These are phyloP conservation scores for Zizania palustris DNA, from an alignment of 202 grass and related monocot genomes.

Conservation along the genomic window DNA sequence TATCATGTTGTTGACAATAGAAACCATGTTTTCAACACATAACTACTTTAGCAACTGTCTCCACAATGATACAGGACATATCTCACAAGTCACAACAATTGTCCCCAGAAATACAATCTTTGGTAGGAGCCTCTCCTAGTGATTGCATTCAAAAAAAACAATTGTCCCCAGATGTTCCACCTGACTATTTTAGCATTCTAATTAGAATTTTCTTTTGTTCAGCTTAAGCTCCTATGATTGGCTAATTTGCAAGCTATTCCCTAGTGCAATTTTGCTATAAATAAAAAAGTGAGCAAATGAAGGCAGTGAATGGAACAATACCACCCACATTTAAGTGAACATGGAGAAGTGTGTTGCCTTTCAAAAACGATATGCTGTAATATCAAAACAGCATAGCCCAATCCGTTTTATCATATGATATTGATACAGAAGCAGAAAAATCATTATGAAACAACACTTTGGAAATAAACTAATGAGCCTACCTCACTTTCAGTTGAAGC, in stretches of 20 bases:
- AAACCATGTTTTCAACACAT: neutral
- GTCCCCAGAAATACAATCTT: too few species aligned
- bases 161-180: neutral
- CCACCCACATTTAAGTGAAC: neutral
- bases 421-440: neutral
- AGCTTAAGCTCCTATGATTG: neutral
- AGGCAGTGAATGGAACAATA: neutral
- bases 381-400: slow-evolving; percentile 4
- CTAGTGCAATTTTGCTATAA: neutral
- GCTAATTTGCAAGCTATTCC: neutral
- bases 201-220: neutral
- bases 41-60: neutral
- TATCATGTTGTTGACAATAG: neutral
- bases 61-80: neutral
- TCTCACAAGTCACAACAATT: neutral
- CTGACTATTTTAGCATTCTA: neutral
- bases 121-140: too few species aligned
- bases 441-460: neutral
- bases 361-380: neutral
- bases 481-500: slow-evolving; percentile 96
- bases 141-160: too few species aligned
- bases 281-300: neutral
- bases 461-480: slow-evolving; percentile 20
- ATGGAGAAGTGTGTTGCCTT: slow-evolving; percentile 1
- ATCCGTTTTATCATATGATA: neutral